Evolutionary conservation across 768 basidiomycete genomes (phyloP), one percentile per base, ranked within the genome.

Genomic region (Strobilomyces echinocephalus): DNA sequence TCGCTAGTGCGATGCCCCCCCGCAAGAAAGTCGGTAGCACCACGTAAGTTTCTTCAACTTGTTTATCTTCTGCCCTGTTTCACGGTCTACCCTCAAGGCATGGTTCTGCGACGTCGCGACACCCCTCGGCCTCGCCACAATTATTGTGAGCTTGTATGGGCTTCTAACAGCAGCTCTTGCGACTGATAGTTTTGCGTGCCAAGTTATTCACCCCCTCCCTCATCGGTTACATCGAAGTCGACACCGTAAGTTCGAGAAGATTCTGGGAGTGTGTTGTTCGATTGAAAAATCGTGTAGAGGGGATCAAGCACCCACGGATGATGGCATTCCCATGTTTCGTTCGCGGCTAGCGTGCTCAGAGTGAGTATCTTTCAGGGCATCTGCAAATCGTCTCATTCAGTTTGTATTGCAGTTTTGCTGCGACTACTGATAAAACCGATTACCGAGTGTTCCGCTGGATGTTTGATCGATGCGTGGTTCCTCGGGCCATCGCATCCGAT

Each of bases 401-500:
- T n/a, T n/a, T n/a, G n/a, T 4, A 24, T 1, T 4, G 36, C 15
- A 57, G 52, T 15, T 57, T 57, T 49, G 55, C 51, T 8, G 55
- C 55, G n/a, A 56, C 51, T 0, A 15, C 20, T 1, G 41, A 53
- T 35, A 12, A 44, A 6, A 16, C 36, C 7, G 50, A 55, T 11
- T 1, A 39, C 18, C 14, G 52, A 9, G 18, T 56, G 20, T 56
- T 53, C 46, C 46, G 42, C 3, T 56, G 55, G 55, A 56, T 56
- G 55, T 56, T 56, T 2, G 55, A 56, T 39, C 55, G 55, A 26
- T 41, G 30, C 10, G 55, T 56, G 9, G 35, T 45, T 18, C 56
- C 56, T 6, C 55, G 49, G 26, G 45, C 39, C 4, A 24, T 55
- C 11, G 28, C 52, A 30, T 46, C 38, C 2, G 52, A 54, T 49